These are phyloP conservation scores for Anethum foeniculum DNA, from an alignment of 140 eudicot genomes.

Conservation along the genomic window DNA sequence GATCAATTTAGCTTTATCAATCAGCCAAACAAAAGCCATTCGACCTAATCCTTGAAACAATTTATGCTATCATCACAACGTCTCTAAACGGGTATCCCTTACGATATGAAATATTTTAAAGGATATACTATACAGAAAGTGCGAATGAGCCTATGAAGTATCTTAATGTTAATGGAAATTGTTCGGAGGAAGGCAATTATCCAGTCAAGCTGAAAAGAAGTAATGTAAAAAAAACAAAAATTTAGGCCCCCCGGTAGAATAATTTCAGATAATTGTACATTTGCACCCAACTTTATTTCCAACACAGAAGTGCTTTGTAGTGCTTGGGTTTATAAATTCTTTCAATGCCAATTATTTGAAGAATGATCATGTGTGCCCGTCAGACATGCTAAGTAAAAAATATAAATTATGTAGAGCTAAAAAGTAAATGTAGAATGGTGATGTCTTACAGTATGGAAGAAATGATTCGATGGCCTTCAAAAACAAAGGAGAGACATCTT, in stretches of 20 bases:
- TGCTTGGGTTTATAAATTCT: not conserved
- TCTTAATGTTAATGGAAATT: not conserved
- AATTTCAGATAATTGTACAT: not conserved
- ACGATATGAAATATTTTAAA: not conserved
- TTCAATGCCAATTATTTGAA: not conserved
- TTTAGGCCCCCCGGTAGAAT: too few relatives aligned
- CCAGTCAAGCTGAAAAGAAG: not conserved
- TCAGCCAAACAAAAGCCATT: not conserved
- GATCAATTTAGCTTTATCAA: not conserved
- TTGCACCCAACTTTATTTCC: not conserved
- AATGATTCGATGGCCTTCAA: constrained; percentile 78
- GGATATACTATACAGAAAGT: not conserved
- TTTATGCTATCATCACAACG: not conserved
- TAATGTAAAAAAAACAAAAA: not conserved
- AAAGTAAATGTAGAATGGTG: constrained; percentile 2
- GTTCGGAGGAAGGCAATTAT: not conserved
- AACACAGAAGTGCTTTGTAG: not conserved
- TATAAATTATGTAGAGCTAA: not conserved
- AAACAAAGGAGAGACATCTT: constrained; percentile 72
- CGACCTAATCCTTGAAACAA: not conserved
- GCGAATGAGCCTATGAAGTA: not conserved
- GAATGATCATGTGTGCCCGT: not conserved
- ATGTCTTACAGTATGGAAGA: constrained; percentile 73
- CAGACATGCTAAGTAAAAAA: not conserved
- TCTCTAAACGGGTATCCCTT: not conserved